Base-by-base conservation (phyloP, 2,329 filamentous ascomycete species). In the Monosporascus sp. region DNA sequence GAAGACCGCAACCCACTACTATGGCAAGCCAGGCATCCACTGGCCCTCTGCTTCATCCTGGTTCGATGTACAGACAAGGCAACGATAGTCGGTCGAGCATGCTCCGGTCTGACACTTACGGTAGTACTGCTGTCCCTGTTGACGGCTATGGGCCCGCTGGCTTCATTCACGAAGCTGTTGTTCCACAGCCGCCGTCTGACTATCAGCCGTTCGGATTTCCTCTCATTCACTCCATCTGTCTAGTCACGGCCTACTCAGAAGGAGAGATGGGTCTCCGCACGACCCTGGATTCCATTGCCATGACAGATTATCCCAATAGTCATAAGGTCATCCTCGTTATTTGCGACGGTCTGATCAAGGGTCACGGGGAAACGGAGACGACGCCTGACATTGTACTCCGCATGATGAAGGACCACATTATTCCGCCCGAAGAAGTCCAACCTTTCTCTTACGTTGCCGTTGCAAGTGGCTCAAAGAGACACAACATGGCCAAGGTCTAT, bases 401-500 rank as follows among this genome's bases (percentile, higher is more conserved):
- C 65, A 99, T 99, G 94, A 90, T 99, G 86, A 94, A 88, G 68
- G 94, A 99, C 63, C 87, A 91, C 65, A 86, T 90, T 2, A 80
- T 91, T 7, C 81, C 84, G 6, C 87, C 85, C 0, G 85, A 95
- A 27, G 87, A 97, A 55, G 94, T 97, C 2, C 80, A 91, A 64
- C 82, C 91, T 0, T 97, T 91, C 73, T 97, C 93, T 1, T 99
- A 99, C 62, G 94, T 99, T 50, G 95, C 94, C 14, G 93, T 99
- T 36, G 91, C 94, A 41, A 94, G 89, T 68, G 94, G 94, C 54
- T 89, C 92, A 48, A 99, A 99, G 78, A 86, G 94, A 64, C 95
- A 99, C 83, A 99, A 97, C 74, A 99, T 97, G 94, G 93, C 94
- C 64, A 97, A 97, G 79, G 85, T 97, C 54, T 97, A 97, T 73